These are phyloP conservation scores for Gracilaria domingensis DNA, from an alignment of 23 red algal genomes.

Conservation along the genomic window DNA sequence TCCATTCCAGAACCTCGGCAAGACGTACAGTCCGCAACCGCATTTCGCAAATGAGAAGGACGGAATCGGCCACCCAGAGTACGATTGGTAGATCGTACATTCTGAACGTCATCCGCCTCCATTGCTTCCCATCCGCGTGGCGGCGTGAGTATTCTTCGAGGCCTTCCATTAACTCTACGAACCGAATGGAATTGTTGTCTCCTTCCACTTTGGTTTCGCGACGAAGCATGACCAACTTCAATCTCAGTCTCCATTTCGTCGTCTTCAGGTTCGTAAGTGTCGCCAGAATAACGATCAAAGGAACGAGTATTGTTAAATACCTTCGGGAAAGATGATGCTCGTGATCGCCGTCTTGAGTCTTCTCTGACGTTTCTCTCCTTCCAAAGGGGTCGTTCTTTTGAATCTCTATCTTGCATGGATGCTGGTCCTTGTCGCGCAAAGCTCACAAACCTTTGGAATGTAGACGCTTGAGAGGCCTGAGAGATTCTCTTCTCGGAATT, in stretches of 20 bases:
- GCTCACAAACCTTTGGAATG: slow-evolving; percentile 48
- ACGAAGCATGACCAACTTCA: not conserved
- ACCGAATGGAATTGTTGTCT: slow-evolving; percentile 49
- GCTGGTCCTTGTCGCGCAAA: slow-evolving; percentile 44
- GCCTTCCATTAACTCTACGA: slow-evolving; percentile 10
- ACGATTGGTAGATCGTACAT: slow-evolving; percentile 35
- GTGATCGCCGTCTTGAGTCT: not conserved
- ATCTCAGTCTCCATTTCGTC: slow-evolving; percentile 9
- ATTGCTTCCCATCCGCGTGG: slow-evolving; percentile 61
- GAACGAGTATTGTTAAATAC: not conserved
- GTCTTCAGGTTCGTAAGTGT: slow-evolving; percentile 3
- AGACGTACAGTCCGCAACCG: slow-evolving; percentile 38
- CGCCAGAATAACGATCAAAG: not conserved
- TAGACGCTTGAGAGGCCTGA: not conserved
- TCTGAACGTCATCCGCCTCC: slow-evolving; percentile 20
- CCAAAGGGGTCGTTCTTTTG: not conserved
- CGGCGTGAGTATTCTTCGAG: slow-evolving; percentile 21
- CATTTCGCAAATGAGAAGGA: slow-evolving; percentile 3
- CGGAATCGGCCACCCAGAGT: not conserved
- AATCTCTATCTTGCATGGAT: not conserved
- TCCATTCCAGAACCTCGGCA: slow-evolving; percentile 55
- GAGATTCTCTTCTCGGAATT: not conserved
- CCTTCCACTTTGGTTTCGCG: not conserved
- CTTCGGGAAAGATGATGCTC: not conserved
- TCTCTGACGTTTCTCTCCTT: slow-evolving; percentile 1